Evolutionary conservation across 2,329 filamentous ascomycete species (phyloP).

Genomic region (Calonectria henricotiae): DNA sequence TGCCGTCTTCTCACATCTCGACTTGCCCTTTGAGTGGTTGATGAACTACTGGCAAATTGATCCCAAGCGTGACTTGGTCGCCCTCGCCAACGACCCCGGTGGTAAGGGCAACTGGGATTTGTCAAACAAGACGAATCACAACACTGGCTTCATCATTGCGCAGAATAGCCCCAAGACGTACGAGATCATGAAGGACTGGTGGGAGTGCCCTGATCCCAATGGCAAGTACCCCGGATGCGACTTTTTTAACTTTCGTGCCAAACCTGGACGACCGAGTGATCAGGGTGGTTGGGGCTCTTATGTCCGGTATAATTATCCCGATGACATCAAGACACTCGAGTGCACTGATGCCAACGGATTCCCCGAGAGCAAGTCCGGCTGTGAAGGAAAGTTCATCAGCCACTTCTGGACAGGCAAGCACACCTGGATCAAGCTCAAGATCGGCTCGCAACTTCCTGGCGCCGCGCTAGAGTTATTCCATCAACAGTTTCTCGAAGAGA

Average conservation of each 20-base stretch:
- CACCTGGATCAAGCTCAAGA: constrained; percentile 57
- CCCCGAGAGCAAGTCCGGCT: constrained; percentile 58
- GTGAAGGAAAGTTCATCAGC: constrained; percentile 61
- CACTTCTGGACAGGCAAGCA: constrained; percentile 63
- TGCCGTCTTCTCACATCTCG: constrained; percentile 62
- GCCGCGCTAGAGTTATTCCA: constrained; percentile 46
- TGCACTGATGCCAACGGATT: constrained; percentile 49
- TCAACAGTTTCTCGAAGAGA: constrained; percentile 12
- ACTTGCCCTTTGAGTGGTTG: constrained; percentile 65
- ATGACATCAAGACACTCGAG: constrained; percentile 2
- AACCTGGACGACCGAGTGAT: constrained; percentile 37
- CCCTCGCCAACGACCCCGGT: constrained; percentile 61
- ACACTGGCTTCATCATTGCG: constrained; percentile 70
- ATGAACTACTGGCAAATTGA: constrained; percentile 65
- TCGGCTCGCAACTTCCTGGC: constrained; percentile 59
- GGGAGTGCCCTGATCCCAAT: constrained; percentile 60
- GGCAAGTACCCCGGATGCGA: constrained; percentile 59
- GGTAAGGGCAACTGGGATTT: constrained; percentile 59
- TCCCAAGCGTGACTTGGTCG: constrained; percentile 60
- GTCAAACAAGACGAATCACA: constrained; percentile 61
- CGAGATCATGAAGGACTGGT: constrained; percentile 67
- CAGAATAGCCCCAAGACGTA: constrained; percentile 66
- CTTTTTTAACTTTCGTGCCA: constrained; percentile 51
- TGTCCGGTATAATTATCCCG: not conserved
- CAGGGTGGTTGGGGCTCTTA: constrained; percentile 9